Conservation (phyloP, 208 protist species). For the Leishmania braziliensis region DNA sequence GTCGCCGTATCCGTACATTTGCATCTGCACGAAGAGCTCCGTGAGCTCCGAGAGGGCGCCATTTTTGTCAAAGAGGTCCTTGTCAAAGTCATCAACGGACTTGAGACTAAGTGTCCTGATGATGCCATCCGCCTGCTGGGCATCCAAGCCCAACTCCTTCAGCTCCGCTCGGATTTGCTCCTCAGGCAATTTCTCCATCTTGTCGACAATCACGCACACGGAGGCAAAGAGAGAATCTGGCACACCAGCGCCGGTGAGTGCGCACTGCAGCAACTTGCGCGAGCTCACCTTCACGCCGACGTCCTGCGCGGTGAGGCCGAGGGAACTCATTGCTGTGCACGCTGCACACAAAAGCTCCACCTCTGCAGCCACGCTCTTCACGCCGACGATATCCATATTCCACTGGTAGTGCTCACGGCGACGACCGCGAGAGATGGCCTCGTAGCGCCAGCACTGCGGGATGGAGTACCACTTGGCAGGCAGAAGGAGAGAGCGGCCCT, state of each 20-base stretch:
- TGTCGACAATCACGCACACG: constrained; percentile 96
- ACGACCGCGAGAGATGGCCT: constrained; percentile 94
- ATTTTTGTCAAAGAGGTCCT: constrained; percentile 54
- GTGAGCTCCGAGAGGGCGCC: constrained; percentile 85
- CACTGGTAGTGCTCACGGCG: constrained; percentile 97
- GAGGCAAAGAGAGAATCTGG: constrained; percentile 81
- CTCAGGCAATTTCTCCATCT: constrained; percentile 93
- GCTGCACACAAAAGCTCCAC: constrained; percentile 93
- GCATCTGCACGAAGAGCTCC: constrained; percentile 83
- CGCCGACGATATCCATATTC: constrained; percentile 97
- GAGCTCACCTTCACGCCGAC: constrained; percentile 94
- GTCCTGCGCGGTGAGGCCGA: constrained; percentile 89
- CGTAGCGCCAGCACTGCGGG: constrained; percentile 97
- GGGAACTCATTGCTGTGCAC: constrained; percentile 72
- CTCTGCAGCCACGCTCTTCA: constrained; percentile 89
- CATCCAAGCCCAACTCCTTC: constrained; percentile 57
- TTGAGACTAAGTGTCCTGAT: constrained; percentile 79
- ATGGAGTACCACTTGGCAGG: constrained; percentile 96
- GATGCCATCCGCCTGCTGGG: constrained; percentile 72
- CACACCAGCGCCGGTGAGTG: constrained; percentile 79
- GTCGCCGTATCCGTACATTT: constrained; percentile 94
- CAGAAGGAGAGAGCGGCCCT: constrained; percentile 88
- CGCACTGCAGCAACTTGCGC: constrained; percentile 90
- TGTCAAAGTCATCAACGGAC: constrained; percentile 86
- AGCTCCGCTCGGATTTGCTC: constrained; percentile 87